A percentile compares a stretch with the other conserved stretches of the same genome.
Evolutionary conservation across 2,329 filamentous ascomycete species (phyloP).

Genomic region (Apiospora pterosperma): DNA sequence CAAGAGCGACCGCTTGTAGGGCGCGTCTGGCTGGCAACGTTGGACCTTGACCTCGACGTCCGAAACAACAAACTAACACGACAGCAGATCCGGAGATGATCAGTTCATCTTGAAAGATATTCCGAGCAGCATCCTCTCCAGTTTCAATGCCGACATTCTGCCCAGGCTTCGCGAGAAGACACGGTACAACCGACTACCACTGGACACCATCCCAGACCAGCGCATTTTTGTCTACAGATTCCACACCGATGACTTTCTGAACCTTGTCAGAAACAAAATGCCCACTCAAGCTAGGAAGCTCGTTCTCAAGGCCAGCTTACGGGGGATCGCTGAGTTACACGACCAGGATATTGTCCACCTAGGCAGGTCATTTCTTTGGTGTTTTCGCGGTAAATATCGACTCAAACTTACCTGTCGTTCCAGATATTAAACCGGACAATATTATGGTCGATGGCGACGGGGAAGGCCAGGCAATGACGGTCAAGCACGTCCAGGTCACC

Average conservation of each 20-base stretch:
- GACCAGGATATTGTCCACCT: not conserved
- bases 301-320: not conserved
- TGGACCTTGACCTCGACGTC: constrained; percentile 4
- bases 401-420: not conserved
- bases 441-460: not conserved
- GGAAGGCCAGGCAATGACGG: not conserved
- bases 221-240: not conserved
- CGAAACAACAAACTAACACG: constrained; percentile 10
- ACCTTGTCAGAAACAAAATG: not conserved
- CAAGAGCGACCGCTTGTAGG: constrained; percentile 5
- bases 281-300: not conserved
- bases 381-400: not conserved
- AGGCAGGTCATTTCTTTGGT: not conserved
- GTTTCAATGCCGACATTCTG: not conserved
- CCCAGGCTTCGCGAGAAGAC: not conserved
- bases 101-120: constrained; percentile 7
- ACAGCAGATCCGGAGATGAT: constrained; percentile 6
- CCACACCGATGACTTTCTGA: not conserved
- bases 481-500: not conserved
- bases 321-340: not conserved
- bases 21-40: constrained; percentile 12
- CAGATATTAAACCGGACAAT: not conserved
- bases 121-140: constrained; percentile 9
- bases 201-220: not conserved
- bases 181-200: not conserved